phyloP scores from a whole-genome alignment of 1,139 yeast genomes.

The Pichia sp. region DNA sequence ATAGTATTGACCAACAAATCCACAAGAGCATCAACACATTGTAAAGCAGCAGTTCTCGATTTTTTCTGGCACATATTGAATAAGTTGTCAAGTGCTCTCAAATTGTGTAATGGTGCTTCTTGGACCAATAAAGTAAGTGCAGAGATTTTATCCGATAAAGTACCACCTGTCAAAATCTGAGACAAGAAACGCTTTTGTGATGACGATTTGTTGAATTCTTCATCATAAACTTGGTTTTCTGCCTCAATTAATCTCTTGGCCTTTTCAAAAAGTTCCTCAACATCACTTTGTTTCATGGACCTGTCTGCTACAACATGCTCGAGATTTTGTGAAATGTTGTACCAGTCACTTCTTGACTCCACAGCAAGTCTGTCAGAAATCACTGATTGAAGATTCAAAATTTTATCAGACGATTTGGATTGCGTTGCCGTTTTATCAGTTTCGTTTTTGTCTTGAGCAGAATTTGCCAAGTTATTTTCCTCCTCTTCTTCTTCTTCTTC shows the following conservation, averaged over 20 bases:
- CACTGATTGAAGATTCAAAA: constrained; percentile 53
- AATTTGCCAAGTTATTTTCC: constrained; percentile 27
- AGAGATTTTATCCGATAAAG: constrained; percentile 90
- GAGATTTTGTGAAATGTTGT: constrained; percentile 44
- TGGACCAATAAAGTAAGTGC: constrained; percentile 89
- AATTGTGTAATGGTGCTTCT: constrained; percentile 90
- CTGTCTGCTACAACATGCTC: constrained; percentile 32
- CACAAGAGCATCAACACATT: constrained; percentile 82
- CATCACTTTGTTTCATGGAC: constrained; percentile 43
- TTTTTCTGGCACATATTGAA: constrained; percentile 81
- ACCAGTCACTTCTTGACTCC: constrained; percentile 76
- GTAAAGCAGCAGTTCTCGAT: constrained; percentile 89
- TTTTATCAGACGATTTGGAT: constrained; percentile 36
- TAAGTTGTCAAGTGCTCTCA: constrained; percentile 77
- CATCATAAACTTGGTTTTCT: constrained; percentile 69
- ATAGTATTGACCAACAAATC: constrained; percentile 78
- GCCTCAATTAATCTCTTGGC: constrained; percentile 63
- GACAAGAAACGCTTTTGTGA: constrained; percentile 87
- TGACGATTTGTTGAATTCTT: constrained; percentile 73
- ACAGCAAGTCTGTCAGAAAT: constrained; percentile 53
- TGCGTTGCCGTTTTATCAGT: constrained; percentile 22
- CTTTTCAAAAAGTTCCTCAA: constrained; percentile 56
- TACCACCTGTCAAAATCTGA: constrained; percentile 88
- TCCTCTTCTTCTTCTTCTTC: constrained; percentile 22
- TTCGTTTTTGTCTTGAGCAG: constrained; percentile 26